These are phyloP conservation scores for Schizochytrium sp. DNA, from an alignment of 108 stramenopile genomes.

Conservation along the genomic window DNA sequence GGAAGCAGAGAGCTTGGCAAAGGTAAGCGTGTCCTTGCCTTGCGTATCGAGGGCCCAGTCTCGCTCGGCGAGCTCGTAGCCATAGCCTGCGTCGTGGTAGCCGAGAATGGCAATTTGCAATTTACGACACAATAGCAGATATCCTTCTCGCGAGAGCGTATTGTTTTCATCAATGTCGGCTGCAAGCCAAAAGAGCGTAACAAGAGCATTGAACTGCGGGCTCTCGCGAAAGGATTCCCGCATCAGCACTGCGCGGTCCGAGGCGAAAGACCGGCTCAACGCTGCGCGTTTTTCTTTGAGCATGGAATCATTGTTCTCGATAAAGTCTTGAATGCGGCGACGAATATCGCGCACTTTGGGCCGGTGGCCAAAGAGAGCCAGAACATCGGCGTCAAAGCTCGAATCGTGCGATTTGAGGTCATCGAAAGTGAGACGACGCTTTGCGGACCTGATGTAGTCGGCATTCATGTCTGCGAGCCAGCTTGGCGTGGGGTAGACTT, in stretches of 20 bases:
- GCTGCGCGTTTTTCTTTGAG: neutral
- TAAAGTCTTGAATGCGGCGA: neutral
- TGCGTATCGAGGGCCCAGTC: neutral
- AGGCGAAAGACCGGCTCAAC: neutral
- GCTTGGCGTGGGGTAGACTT: neutral
- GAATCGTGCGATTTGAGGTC: neutral
- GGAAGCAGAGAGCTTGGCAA: neutral
- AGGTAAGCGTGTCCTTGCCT: neutral
- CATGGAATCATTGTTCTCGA: neutral
- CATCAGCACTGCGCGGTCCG: neutral
- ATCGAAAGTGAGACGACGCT: neutral
- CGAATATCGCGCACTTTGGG: neutral
- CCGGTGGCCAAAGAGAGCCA: neutral
- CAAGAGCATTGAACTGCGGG: neutral
- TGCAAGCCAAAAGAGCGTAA: conserved; percentile 10
- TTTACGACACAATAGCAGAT: neutral
- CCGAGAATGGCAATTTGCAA: neutral
- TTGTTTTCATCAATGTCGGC: neutral
- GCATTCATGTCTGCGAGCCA: neutral
- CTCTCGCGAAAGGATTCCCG: neutral
- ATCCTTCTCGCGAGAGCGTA: neutral
- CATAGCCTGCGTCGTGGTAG: neutral
- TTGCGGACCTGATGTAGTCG: neutral
- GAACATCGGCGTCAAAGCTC: neutral
- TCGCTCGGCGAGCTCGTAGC: neutral